Conservation (phyloP, 2,329 filamentous ascomycete genomes). For the Cercospora berteroae region DNA sequence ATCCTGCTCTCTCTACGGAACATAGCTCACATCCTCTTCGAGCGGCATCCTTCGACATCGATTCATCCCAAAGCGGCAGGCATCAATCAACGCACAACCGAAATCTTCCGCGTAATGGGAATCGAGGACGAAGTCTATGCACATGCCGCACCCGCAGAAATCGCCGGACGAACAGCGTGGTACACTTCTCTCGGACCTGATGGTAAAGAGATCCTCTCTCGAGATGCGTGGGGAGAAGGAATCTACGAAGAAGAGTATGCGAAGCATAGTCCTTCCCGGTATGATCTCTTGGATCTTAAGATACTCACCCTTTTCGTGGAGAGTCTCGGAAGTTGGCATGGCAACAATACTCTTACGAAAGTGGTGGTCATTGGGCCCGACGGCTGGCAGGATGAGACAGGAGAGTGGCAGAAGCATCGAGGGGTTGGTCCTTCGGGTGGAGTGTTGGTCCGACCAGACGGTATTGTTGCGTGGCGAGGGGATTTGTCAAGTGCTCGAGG, state of each 20-base stretch:
- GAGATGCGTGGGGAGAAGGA: conserved; percentile 34
- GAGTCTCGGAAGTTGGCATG: neutral
- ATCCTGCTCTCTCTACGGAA: conserved; percentile 35
- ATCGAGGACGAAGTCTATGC: conserved; percentile 35
- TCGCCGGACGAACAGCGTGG: conserved; percentile 34
- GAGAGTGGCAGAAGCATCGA: neutral
- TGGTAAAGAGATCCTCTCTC: conserved; percentile 33
- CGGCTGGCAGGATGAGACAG: neutral
- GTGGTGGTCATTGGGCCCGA: neutral
- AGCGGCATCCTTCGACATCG: conserved; percentile 36
- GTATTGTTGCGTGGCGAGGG: conserved; percentile 5
- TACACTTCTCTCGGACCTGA: conserved; percentile 36
- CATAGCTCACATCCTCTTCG: conserved; percentile 35
- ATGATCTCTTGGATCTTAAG: conserved; percentile 16
- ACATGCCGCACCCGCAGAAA: conserved; percentile 26
- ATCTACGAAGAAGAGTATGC: conserved; percentile 23
- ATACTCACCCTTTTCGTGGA: neutral
- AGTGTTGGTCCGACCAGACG: neutral
- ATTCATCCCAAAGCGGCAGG: conserved; percentile 39
- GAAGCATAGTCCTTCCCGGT: conserved; percentile 26
- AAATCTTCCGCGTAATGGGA: conserved; percentile 34
- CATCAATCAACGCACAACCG: conserved; percentile 34
- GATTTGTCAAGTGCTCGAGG: neutral
- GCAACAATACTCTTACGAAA: neutral
- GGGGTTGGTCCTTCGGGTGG: neutral